A percentile compares a stretch with the other conserved stretches of the same genome.
Conservation (phyloP, 2,329 filamentous ascomycete species). For the Scopulariopsis brevicaulis region DNA sequence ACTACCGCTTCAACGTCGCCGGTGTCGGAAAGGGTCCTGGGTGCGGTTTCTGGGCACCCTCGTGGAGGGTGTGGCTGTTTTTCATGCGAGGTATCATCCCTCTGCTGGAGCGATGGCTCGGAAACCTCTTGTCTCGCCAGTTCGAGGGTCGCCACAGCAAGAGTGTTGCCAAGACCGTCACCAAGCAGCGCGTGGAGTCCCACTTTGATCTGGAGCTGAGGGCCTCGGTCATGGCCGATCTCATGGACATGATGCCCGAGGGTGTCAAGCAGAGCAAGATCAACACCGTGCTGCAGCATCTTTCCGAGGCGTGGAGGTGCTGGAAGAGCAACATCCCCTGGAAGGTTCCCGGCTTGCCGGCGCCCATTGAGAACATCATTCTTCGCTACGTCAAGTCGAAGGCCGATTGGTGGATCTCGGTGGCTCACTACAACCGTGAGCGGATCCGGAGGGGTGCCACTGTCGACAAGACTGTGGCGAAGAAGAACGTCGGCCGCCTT, state of each 20-base stretch:
- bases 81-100: slow-evolving; percentile 99
- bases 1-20: slow-evolving; percentile 96
- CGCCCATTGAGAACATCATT: slow-evolving; percentile 97
- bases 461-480: slow-evolving; percentile 97
- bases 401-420: slow-evolving; percentile 99
- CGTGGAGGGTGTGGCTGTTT: slow-evolving; percentile 98
- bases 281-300: slow-evolving; percentile 91
- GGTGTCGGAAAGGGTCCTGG: slow-evolving; percentile 95
- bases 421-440: slow-evolving; percentile 97
- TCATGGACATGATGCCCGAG: slow-evolving; percentile 99
- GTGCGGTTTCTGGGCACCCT: slow-evolving; percentile 97
- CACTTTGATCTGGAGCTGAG: slow-evolving; percentile 96
- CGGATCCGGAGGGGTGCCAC: slow-evolving; percentile 92
- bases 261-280: slow-evolving; percentile 99
- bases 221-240: slow-evolving; percentile 95
- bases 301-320: slow-evolving; percentile 97
- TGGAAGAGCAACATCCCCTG: slow-evolving; percentile 99
- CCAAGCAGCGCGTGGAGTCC: slow-evolving; percentile 96
- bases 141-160: slow-evolving; percentile 99
- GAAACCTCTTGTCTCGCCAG: slow-evolving; percentile 90
- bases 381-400: slow-evolving; percentile 98
- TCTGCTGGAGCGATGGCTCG: slow-evolving; percentile 90
- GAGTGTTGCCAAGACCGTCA: slow-evolving; percentile 96
- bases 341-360: slow-evolving; percentile 95
- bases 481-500: slow-evolving; percentile 94